Conservation (phyloP, 192 early-diverging fungal genomes). For the Linnemannia exigua region DNA sequence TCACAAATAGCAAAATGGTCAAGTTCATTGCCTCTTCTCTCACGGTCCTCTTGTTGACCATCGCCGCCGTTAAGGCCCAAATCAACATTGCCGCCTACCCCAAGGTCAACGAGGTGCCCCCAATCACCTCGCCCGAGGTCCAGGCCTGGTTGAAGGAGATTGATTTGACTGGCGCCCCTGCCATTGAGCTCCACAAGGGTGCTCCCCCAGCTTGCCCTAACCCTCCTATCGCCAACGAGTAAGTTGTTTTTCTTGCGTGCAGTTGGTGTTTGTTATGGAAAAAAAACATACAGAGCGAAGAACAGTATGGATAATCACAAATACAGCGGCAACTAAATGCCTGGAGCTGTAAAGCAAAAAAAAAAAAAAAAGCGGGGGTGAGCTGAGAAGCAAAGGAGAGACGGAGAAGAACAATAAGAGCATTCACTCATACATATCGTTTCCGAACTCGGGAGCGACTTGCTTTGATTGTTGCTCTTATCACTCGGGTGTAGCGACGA, state of each 20-base stretch:
- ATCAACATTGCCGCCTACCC: constrained; percentile 41
- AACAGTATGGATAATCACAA: too few relatives aligned
- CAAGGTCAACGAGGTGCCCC: constrained; percentile 31
- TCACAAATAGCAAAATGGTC: constrained; percentile 34
- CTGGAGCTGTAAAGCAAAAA: too few relatives aligned
- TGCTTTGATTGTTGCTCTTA: too few relatives aligned
- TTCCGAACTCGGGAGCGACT: too few relatives aligned
- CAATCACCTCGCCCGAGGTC: constrained; percentile 30
- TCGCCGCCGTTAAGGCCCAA: constrained; percentile 44
- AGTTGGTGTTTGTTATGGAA: neutral
- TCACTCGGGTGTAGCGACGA: too few relatives aligned
- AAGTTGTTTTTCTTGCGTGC: constrained; percentile 16
- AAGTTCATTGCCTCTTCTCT: constrained; percentile 35
- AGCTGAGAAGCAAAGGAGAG: too few relatives aligned
- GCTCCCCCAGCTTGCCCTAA: constrained; percentile 33
- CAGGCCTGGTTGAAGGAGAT: constrained; percentile 52
- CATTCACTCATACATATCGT: too few relatives aligned
- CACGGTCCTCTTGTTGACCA: constrained; percentile 37
- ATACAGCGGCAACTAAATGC: too few relatives aligned
- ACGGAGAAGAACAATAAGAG: too few relatives aligned
- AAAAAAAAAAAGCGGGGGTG: too few relatives aligned
- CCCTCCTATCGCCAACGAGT: constrained; percentile 25
- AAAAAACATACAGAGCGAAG: too few relatives aligned
- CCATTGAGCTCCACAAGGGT: constrained; percentile 18
- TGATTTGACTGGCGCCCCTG: constrained; percentile 44